Evolutionary conservation across 1,139 yeast genomes (phyloP), one percentile per base, ranked within the genome.

Genomic region (Candida tetrigidarum): DNA sequence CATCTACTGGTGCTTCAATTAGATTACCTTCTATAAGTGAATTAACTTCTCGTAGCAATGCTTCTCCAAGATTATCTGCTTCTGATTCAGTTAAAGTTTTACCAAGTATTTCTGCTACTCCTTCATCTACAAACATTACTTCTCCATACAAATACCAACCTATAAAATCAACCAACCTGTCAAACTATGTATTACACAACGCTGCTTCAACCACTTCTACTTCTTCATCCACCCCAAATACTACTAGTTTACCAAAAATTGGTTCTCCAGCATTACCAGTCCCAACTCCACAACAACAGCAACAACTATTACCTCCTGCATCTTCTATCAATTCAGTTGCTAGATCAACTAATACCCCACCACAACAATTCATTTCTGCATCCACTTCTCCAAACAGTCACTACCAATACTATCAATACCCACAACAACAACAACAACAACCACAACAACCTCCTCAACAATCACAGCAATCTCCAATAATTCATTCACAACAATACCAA

Each of bases 21-120:
- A 64, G 58, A 48, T 62, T 69, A 50, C 74, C 74, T 12, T 63
- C 72, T 4, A 67, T 69, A 41, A 63, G 59, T 48, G 74, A 69
- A 48, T 60, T 69, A 52, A 67, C 73, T n/a, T 37, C 52, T 18
- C 44, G 44, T 18, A 40, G 18, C 29, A 32, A 39, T 30, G 12
- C 32, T 28, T 15, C 47, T 32, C 51, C 51, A 22, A 48, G 49
- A 39, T 42, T 44, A 5, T 27, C 43, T 9, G 7, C 19, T 12
- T 11, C 36, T 27, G 38, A 39, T 23, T 39, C 30, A 18, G 38
- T 46, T 3, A 43, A 41, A 40, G 34, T 30, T 20, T 44, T 45
- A 25, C 49, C 52, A 27, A 42, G 45, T 30, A 30, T 46, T 35
- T 28, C 36, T n/a, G 19, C 35, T 10, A 10, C 26, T 14, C 14